These are phyloP conservation scores for Begonia peltatifolia DNA, from an alignment of 306 rosid species.

Conservation along the genomic window DNA sequence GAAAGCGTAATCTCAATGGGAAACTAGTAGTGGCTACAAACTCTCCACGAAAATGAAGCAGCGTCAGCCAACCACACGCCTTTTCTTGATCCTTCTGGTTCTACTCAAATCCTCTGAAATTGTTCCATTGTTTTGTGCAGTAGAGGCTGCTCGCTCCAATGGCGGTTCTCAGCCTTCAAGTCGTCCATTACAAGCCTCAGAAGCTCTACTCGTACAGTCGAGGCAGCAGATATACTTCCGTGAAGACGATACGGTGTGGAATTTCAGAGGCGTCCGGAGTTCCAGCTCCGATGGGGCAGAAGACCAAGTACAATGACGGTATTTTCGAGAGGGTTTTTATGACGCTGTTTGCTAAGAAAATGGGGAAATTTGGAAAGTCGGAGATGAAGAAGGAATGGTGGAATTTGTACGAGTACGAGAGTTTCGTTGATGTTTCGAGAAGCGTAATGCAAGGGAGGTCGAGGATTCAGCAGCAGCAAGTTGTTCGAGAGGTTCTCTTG, in stretches of 20 bases:
- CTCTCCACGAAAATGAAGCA: too few species aligned
- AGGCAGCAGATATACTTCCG: not conserved
- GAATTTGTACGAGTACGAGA: constrained; percentile 44
- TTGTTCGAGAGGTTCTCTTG: constrained; percentile 71
- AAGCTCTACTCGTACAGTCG: too few species aligned
- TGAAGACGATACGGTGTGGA: constrained; percentile 29
- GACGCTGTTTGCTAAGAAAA: constrained; percentile 65
- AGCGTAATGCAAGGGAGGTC: constrained; percentile 83
- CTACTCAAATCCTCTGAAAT: not conserved
- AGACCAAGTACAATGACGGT: constrained; percentile 66
- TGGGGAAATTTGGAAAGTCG: constrained; percentile 37
- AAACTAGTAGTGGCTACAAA: too few species aligned
- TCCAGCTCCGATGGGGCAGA: constrained; percentile 78
- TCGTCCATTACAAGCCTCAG: constrained; percentile 8
- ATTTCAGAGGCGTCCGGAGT: constrained; percentile 68
- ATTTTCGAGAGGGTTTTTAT: constrained; percentile 64
- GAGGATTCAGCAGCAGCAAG: constrained; percentile 67
- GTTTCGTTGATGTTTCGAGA: constrained; percentile 68
- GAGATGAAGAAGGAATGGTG: constrained; percentile 12
- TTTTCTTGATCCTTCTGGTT: not conserved
- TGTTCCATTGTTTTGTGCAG: too few species aligned
- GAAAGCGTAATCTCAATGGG: too few species aligned
- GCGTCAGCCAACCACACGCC: not conserved
- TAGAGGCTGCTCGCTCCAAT: constrained; percentile 2
- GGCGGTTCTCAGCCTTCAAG: constrained; percentile 30